These are phyloP conservation scores for Fusarium tjaetaba DNA, from an alignment of 2,329 filamentous ascomycete genomes.

Conservation along the genomic window DNA sequence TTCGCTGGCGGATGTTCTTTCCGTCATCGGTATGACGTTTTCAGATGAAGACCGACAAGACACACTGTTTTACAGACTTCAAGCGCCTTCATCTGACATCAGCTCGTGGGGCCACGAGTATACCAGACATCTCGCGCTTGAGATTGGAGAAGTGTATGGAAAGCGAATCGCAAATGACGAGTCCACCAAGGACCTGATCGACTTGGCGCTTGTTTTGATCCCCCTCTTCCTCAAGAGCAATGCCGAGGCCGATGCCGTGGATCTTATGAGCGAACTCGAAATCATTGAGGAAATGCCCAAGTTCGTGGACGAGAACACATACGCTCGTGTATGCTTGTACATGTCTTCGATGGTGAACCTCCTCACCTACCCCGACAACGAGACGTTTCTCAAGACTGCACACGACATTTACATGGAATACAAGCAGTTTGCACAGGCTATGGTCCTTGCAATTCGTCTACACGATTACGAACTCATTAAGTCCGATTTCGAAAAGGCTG, in stretches of 20 bases:
- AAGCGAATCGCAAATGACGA: conserved; percentile 88
- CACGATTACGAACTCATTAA: conserved; percentile 88
- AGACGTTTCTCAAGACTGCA: conserved; percentile 91
- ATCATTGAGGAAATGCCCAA: conserved; percentile 92
- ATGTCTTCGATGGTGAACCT: conserved; percentile 99
- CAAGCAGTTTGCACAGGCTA: conserved; percentile 91
- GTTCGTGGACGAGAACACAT: conserved; percentile 94
- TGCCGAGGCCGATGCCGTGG: conserved; percentile 96
- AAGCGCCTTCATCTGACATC: conserved; percentile 91
- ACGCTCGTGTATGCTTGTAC: conserved; percentile 91
- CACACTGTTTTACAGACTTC: conserved; percentile 92
- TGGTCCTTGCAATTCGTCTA: conserved; percentile 91
- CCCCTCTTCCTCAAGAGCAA: conserved; percentile 98
- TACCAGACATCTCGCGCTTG: conserved; percentile 91
- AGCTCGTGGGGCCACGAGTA: conserved; percentile 99
- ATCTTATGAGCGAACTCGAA: conserved; percentile 95
- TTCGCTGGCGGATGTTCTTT: conserved; percentile 91
- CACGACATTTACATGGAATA: conserved; percentile 95
- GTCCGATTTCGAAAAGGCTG: conserved; percentile 80
- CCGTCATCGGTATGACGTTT: conserved; percentile 98
- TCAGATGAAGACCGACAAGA: conserved; percentile 96
- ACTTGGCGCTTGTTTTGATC: conserved; percentile 85
- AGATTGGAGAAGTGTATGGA: conserved; percentile 94
- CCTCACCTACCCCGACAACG: conserved; percentile 96
- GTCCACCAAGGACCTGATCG: conserved; percentile 82